Conservation (phyloP, 148 eudicot species). For the Fagopyrum homotropicum region DNA sequence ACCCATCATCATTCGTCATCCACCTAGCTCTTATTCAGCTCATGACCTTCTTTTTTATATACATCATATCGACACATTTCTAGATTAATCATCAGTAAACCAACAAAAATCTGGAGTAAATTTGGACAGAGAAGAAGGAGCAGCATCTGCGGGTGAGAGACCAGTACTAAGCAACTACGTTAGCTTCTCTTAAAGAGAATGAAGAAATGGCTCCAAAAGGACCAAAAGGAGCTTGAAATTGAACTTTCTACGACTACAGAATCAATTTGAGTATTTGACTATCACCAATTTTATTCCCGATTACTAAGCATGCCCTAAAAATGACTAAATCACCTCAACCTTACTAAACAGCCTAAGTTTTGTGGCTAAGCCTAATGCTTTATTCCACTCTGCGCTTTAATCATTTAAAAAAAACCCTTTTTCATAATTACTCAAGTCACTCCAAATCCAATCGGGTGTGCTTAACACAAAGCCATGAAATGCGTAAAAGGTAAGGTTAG, state of each 20-base stretch:
- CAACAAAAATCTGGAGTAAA: neutral
- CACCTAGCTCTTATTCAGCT: neutral
- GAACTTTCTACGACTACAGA: too few species aligned
- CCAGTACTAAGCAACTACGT: neutral
- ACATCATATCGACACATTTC: neutral
- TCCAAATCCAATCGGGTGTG: neutral
- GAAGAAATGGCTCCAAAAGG: neutral
- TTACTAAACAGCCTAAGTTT: neutral
- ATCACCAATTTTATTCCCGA: too few species aligned
- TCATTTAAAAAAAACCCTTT: neutral
- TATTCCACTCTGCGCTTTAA: neutral
- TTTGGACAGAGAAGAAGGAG: neutral
- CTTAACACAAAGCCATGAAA: neutral
- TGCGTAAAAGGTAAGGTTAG: neutral
- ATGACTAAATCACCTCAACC: neutral
- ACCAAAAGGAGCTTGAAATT: too few species aligned
- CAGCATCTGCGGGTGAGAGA: neutral
- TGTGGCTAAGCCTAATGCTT: neutral
- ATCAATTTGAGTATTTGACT: too few species aligned
- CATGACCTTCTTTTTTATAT: neutral
- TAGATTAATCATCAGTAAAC: neutral
- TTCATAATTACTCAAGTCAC: neutral
- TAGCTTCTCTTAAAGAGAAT: neutral
- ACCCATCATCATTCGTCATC: neutral
- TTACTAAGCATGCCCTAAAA: too few species aligned